These are phyloP conservation scores for Botryobasidium botryosum DNA, from an alignment of 768 basidiomycete genomes.

Conservation along the genomic window DNA sequence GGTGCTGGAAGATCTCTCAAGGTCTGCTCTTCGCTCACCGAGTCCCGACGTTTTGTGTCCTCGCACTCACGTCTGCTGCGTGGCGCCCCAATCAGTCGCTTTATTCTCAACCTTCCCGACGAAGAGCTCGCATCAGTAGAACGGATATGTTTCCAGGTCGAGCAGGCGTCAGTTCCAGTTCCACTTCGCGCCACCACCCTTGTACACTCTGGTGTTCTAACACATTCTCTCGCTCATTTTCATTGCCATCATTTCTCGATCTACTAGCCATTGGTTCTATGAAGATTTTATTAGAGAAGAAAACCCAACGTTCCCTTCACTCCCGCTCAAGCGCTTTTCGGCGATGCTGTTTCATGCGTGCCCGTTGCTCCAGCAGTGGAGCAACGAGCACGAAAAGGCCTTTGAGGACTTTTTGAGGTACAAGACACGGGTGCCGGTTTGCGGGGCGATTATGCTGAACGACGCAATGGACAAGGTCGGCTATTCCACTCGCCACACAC, in stretches of 20 bases:
- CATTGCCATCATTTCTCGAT: conserved; percentile 10
- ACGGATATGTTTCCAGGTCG: conserved; percentile 94
- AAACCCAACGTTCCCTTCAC: conserved; percentile 70
- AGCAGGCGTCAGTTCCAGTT: conserved; percentile 97
- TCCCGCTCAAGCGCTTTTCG: conserved; percentile 85
- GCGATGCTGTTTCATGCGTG: conserved; percentile 77
- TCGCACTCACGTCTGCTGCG: conserved; percentile 10
- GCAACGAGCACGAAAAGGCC: conserved; percentile 67
- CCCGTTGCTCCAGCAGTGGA: conserved; percentile 68
- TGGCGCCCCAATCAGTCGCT: conserved; percentile 63
- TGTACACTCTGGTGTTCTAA: no score
- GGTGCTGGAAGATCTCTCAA: conserved; percentile 81
- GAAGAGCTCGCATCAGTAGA: conserved; percentile 83
- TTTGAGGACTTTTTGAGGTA: conserved; percentile 89
- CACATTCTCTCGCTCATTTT: conserved; percentile 8
- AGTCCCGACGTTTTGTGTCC: conserved; percentile 5
- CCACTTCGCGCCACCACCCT: not conserved
- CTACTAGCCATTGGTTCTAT: conserved; percentile 91
- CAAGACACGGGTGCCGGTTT: conserved; percentile 92
- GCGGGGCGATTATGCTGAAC: conserved; percentile 93
- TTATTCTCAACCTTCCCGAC: conserved; percentile 89
- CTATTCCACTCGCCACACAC: not conserved
- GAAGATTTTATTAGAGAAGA: conserved; percentile 95
- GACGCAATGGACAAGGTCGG: conserved; percentile 80
- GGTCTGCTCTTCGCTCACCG: conserved; percentile 28